phyloP scores from a whole-genome alignment of 2,329 filamentous ascomycete species.

The Neofusicoccum parvum region DNA sequence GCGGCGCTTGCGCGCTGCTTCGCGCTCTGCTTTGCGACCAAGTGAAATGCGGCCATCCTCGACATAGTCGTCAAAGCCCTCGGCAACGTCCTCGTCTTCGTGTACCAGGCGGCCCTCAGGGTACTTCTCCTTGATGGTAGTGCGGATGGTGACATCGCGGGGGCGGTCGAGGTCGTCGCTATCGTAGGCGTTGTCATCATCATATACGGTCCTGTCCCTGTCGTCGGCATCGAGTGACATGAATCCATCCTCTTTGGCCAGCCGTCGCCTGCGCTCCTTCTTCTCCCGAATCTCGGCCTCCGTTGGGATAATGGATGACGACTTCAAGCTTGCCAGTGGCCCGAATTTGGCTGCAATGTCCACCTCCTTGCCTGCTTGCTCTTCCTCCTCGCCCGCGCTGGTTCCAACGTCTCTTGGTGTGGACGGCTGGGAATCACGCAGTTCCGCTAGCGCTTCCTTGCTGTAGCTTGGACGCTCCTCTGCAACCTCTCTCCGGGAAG shows the following conservation, averaged over 20 bases:
- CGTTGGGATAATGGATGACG: conserved; percentile 65
- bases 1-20: conserved; percentile 65
- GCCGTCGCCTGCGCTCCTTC: conserved; percentile 81
- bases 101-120: conserved; percentile 71
- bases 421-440: conserved; percentile 82
- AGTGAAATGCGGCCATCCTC: conserved; percentile 80
- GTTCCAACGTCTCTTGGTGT: conserved; percentile 67
- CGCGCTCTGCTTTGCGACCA: conserved; percentile 75
- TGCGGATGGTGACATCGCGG: conserved; percentile 17
- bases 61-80: conserved; percentile 91
- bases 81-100: conserved; percentile 89
- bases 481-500: conserved; percentile 35
- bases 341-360: conserved; percentile 62
- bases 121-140: conserved; percentile 58
- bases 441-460: conserved; percentile 81
- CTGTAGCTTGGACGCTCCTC: conserved; percentile 79
- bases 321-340: conserved; percentile 39
- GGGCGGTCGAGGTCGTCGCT: conserved; percentile 48
- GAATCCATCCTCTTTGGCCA: conserved; percentile 67
- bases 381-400: conserved; percentile 46
- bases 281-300: conserved; percentile 87
- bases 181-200: conserved; percentile 39
- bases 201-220: conserved; percentile 36
- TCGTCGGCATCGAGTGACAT: conserved; percentile 65
- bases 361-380: conserved; percentile 42